Evolutionary conservation across 192 early-diverging fungal species (phyloP), one percentile per base, ranked within the genome.

Genomic region (Gonapodya prolifera): DNA sequence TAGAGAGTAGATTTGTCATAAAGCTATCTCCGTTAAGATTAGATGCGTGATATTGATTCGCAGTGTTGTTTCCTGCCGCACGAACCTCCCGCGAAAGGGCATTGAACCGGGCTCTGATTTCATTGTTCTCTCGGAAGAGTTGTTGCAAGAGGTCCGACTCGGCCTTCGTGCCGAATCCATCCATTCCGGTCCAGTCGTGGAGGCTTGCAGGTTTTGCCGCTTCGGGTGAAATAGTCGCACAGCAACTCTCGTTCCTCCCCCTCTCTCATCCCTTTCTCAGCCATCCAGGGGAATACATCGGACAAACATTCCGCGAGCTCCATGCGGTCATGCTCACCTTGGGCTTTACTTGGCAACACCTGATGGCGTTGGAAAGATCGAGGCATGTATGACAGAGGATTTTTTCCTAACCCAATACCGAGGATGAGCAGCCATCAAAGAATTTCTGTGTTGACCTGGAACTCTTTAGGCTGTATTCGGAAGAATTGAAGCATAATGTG

Each of bases 71-170:
- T 77, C 28, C 33, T 80, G 34, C 32, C 35, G 29, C 32, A 29
- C 2, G 32, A 1, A 34, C 35, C 45, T 84, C 84, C 81, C 86
- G 70, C 87, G 78, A 70, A 86, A 85, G 69, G 1, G 82, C 82
- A 80, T 83, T 87, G 29, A 78, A 76, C 77, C 83, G 80, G 1
- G 78, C 80, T 61, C 88, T 35, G 16, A 89, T 79, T 75, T 88
- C 84, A 79, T 86, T 89, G 78, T 89, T 89, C 75, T 88, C 87
- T 36, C 80, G 77, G 77, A 89, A 89, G 18, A 89, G 77, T 34
- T 84, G 83, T 29, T 83, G 84, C 1, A 89, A 76, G 30, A 89
- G 84, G 61, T 89, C 87, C 1, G 84, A 36, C 69, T 89, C 88
- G 31, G 82, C 85, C 76, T 89, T 83, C 23, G 45, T 16, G 8